Conservation (phyloP, 768 basidiomycete species). For the Lactarius vividus region DNA sequence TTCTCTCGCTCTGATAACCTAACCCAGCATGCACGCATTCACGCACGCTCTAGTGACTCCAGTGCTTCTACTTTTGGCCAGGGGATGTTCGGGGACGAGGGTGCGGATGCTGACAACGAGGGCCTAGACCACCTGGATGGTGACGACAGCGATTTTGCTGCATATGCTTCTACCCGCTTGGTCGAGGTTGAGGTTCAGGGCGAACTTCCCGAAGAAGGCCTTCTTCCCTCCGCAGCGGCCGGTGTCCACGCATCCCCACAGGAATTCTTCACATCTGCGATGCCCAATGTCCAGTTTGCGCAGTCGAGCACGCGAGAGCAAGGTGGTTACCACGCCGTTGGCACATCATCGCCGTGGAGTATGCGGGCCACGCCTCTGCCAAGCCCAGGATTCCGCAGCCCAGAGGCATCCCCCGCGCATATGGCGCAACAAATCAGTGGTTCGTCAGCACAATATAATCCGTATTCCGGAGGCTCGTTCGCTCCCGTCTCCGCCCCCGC, state of each 20-base stretch:
- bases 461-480: conserved; percentile 30
- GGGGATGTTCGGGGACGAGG: conserved; percentile 30
- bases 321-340: conserved; percentile 11
- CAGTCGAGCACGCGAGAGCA: conserved; percentile 22
- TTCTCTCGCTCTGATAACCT: conserved; percentile 91
- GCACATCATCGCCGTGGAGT: conserved; percentile 23
- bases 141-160: conserved; percentile 28
- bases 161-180: conserved; percentile 28
- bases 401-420: conserved; percentile 20
- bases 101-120: conserved; percentile 35
- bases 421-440: conserved; percentile 24
- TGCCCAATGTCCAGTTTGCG: conserved; percentile 23
- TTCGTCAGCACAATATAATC: conserved; percentile 17
- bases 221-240: conserved; percentile 16
- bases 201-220: conserved; percentile 26
- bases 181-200: conserved; percentile 30
- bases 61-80: conserved; percentile 26
- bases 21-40: conserved; percentile 81
- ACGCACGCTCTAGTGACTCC: conserved; percentile 45
- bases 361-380: conserved; percentile 18
- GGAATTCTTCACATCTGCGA: conserved; percentile 9
- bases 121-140: conserved; percentile 38
- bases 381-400: conserved; percentile 22
- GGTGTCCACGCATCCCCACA: not conserved
- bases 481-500: conserved; percentile 65